Conservation (phyloP, 176 grass and related monocot genomes). For the Oryza punctata region DNA sequence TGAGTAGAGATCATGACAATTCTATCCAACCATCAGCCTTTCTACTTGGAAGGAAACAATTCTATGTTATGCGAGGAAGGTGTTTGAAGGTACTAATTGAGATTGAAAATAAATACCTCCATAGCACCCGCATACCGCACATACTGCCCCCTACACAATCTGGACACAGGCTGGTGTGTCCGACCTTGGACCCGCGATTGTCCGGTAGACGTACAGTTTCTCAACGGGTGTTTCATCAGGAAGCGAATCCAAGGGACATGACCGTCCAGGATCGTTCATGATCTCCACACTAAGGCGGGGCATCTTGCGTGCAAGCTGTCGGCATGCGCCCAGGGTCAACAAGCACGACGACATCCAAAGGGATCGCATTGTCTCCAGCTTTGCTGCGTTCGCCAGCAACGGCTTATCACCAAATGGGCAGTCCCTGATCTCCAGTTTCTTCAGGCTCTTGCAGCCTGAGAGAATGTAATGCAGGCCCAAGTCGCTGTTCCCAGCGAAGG, state of each 20-base stretch:
- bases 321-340: slow-evolving; percentile 66
- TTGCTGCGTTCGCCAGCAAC: slow-evolving; percentile 64
- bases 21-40: slow-evolving; percentile 35
- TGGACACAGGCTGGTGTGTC: slow-evolving; percentile 65
- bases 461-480: slow-evolving; percentile 66
- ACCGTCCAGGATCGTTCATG: slow-evolving; percentile 49
- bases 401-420: slow-evolving; percentile 73
- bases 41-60: slow-evolving; percentile 36
- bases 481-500: slow-evolving; percentile 66
- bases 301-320: slow-evolving; percentile 66
- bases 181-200: slow-evolving; percentile 59
- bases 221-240: slow-evolving; percentile 54
- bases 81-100: slow-evolving; percentile 36
- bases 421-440: slow-evolving; percentile 80
- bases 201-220: slow-evolving; percentile 71
- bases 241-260: slow-evolving; percentile 44
- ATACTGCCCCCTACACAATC: slow-evolving; percentile 33
- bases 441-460: slow-evolving; percentile 74
- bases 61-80: slow-evolving; percentile 41
- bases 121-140: neutral
- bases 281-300: slow-evolving; percentile 69
- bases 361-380: slow-evolving; percentile 92
- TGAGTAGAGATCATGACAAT: slow-evolving; percentile 10
- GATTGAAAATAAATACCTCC: slow-evolving; percentile 46
- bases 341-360: slow-evolving; percentile 85